Conservation (phyloP, 164 flowering plant species). For the Taxillus chinensis region DNA sequence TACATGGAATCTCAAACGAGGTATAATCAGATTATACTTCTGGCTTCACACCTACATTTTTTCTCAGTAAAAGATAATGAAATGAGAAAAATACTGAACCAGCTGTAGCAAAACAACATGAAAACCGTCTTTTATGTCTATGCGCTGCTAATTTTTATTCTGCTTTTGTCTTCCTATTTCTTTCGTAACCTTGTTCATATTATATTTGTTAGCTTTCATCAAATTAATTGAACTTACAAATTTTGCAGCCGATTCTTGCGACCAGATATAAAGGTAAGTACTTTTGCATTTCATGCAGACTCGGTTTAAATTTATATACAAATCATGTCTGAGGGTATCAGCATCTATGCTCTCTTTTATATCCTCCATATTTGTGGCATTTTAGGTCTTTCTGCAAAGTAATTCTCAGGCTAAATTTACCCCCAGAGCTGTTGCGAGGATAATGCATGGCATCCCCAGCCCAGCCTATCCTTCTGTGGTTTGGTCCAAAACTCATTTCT, state of each 20-base stretch:
- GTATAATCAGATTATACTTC: no score
- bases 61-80: no score
- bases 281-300: background rate
- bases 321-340: background rate
- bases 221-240: conserved; percentile 12
- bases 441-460: conserved; percentile 88
- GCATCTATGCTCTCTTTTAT: background rate
- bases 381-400: conserved; percentile 77
- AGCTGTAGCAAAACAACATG: no score
- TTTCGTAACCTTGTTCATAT: background rate
- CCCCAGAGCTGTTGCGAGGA: conserved; percentile 92
- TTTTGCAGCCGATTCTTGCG: conserved; percentile 75
- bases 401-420: conserved; percentile 80
- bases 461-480: conserved; percentile 78
- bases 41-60: no score
- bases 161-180: background rate
- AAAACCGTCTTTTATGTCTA: no score
- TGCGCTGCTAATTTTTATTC: background rate
- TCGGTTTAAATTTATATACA: background rate
- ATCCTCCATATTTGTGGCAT: conserved; percentile 9
- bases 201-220: background rate
- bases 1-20: no score
- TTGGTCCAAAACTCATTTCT: conserved; percentile 94
- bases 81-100: no score
- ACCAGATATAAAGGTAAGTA: conserved; percentile 85